phyloP scores from a whole-genome alignment of 441 rosid species.

The Erodium trifolium region DNA sequence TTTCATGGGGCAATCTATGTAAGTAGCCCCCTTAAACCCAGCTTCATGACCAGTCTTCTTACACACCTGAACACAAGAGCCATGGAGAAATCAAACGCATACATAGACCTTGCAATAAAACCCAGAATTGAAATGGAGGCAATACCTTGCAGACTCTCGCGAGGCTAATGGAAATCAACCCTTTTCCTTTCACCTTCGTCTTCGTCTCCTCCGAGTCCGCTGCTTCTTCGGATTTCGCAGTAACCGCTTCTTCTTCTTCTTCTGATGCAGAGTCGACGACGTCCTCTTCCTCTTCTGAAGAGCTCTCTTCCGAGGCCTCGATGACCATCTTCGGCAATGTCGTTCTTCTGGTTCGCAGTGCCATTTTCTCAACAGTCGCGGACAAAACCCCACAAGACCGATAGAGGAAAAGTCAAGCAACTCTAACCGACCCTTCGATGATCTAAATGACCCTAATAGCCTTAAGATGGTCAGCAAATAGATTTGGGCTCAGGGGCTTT shows the following conservation, averaged over 20 bases:
- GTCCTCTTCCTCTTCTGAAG: constrained; percentile 40
- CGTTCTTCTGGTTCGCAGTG: constrained; percentile 37
- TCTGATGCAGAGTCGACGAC: constrained; percentile 18
- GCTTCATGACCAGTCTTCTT: constrained; percentile 88
- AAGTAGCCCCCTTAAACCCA: constrained; percentile 88
- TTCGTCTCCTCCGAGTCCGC: constrained; percentile 21
- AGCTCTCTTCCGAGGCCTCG: constrained; percentile 64
- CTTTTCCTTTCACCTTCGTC: constrained; percentile 39
- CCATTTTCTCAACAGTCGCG: constrained; percentile 23
- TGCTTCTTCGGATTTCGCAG: constrained; percentile 28
- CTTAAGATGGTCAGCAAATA: too few relatives aligned
- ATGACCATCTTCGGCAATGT: constrained; percentile 52
- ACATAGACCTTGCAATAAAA: not conserved
- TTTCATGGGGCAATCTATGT: constrained; percentile 89
- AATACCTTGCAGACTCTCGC: constrained; percentile 89
- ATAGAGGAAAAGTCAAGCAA: too few relatives aligned
- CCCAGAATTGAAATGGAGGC: not conserved
- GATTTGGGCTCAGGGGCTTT: too few relatives aligned
- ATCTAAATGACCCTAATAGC: too few relatives aligned
- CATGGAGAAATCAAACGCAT: constrained; percentile 10
- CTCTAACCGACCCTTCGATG: too few relatives aligned
- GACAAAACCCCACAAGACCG: too few relatives aligned
- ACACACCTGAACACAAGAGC: constrained; percentile 46
- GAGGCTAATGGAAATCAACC: constrained; percentile 72
- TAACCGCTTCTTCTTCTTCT: constrained; percentile 27